Evolutionary conservation across 352 stramenopile species (phyloP), one percentile per base, ranked within the genome.

Genomic region (Lagenidium giganteum): DNA sequence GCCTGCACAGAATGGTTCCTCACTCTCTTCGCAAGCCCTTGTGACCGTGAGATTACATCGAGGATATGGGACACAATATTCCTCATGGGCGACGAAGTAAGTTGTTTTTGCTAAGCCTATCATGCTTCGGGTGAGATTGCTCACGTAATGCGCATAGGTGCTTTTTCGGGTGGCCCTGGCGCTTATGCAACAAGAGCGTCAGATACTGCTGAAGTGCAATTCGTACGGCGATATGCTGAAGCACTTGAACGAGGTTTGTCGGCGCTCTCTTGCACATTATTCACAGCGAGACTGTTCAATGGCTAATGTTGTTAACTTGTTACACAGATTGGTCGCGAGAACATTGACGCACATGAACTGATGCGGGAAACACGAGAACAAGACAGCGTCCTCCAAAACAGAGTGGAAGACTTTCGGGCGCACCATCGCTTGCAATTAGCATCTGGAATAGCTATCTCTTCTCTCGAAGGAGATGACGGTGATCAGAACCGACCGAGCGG

Each of bases 1-100:
- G 81, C 83, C 8, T 93, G 83, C 35, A 95, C 80, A 1, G 83
- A 95, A 51, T 95, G 83, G 83, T 95, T 95, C 27, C 54, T 92
- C 42, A 95, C 83, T 11, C 57, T 93, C 3, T 95, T 95, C 54
- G 74, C 80, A 11, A 95, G 83, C 45, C 83, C 83, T 1, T 95
- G 80, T 38, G 52, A 69, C 4, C 65, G 61, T 42, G 64, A 81
- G 30, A 64, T 93, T 8, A 95, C 83, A 2, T 68, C 89, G 14
- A 62, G 69, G 27, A 83, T 95, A 29, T 95, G 83, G 83, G 83
- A 95, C 57, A 54, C 68, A 5, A 73, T 95, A 43, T 95, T 93
- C 32, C 64, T 95, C 26, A 61, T 86, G 14, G 80, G 80, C 14
- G 76, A 93, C 47, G 79, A 93, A 58, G 82, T 92, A 50, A 32